Evolutionary conservation across 1,139 yeast genomes (phyloP).

Genomic region (Yamadazyma pseudoaaseri): DNA sequence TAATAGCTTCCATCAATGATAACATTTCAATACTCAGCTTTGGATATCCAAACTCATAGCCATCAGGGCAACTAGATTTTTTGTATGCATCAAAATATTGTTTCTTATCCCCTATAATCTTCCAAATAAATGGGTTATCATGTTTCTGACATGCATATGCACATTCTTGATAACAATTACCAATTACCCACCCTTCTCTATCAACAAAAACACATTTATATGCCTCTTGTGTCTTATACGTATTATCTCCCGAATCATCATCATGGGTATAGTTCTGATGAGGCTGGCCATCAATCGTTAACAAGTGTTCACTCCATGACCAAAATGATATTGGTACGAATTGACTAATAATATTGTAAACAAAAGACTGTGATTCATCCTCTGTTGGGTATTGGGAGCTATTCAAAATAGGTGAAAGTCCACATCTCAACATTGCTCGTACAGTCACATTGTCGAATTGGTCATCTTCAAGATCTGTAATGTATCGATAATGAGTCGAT

Average conservation of each 20-base stretch:
- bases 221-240: conserved; percentile 27
- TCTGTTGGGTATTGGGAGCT: conserved; percentile 26
- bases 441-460: conserved; percentile 35
- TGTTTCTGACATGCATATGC: conserved; percentile 56
- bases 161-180: conserved; percentile 58
- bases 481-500: conserved; percentile 37
- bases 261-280: conserved; percentile 2
- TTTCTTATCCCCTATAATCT: conserved; percentile 30
- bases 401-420: conserved; percentile 60
- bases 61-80: conserved; percentile 45
- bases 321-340: conserved; percentile 46
- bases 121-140: conserved; percentile 47
- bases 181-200: conserved; percentile 53
- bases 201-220: conserved; percentile 60
- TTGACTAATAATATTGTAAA: conserved; percentile 18
- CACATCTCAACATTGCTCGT: conserved; percentile 45
- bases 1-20: conserved; percentile 26
- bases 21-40: conserved; percentile 38
- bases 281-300: background rate
- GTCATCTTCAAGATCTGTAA: conserved; percentile 26
- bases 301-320: conserved; percentile 47
- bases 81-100: conserved; percentile 53
- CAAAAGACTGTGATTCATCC: conserved; percentile 11
- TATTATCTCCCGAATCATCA: conserved; percentile 2
- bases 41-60: conserved; percentile 59